Percentiles rank a stretch among this genome's conserved stretches.
Conservation (phyloP, 805 yeast genomes). For the Wickerhamiella sergipiensis region DNA sequence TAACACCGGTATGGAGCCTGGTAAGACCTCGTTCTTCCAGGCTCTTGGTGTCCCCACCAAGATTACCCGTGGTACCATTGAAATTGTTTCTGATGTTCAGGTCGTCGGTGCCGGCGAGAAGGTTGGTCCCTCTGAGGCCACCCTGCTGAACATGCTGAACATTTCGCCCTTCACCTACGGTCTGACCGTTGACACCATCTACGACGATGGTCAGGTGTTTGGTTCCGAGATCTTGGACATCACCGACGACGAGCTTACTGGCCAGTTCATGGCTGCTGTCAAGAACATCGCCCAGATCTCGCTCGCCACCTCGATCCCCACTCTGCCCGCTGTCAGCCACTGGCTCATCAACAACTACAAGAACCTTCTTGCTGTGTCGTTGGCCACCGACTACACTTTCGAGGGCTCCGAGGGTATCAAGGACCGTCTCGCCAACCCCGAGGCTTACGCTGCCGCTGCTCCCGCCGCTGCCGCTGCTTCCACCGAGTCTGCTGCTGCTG, state of each 20-base stretch:
- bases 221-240: conserved; percentile 93
- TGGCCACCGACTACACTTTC: conserved; percentile 97
- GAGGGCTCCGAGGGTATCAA: conserved; percentile 98
- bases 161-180: conserved; percentile 99
- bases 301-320: conserved; percentile 97
- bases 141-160: conserved; percentile 97
- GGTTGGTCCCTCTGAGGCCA: conserved; percentile 99
- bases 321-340: conserved; percentile 99
- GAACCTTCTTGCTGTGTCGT: conserved; percentile 93
- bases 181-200: conserved; percentile 91
- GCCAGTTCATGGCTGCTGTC: conserved; percentile 86
- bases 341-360: conserved; percentile 97
- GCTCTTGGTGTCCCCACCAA: conserved; percentile 99
- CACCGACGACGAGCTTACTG: conserved; percentile 91
- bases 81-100: conserved; percentile 92
- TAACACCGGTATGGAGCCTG: conserved; percentile 99
- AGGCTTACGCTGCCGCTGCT: conserved; percentile 98
- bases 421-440: conserved; percentile 99
- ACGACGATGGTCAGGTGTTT: conserved; percentile 98
- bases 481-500: conserved; percentile 58
- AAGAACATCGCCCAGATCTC: conserved; percentile 91
- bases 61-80: conserved; percentile 99
- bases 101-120: conserved; percentile 74
- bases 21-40: conserved; percentile 99
- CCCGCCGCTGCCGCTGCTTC: conserved; percentile 81